Evolutionary conservation across 2,329 filamentous ascomycete species (phyloP).

Genomic region (Colletotrichum chlorophyti): DNA sequence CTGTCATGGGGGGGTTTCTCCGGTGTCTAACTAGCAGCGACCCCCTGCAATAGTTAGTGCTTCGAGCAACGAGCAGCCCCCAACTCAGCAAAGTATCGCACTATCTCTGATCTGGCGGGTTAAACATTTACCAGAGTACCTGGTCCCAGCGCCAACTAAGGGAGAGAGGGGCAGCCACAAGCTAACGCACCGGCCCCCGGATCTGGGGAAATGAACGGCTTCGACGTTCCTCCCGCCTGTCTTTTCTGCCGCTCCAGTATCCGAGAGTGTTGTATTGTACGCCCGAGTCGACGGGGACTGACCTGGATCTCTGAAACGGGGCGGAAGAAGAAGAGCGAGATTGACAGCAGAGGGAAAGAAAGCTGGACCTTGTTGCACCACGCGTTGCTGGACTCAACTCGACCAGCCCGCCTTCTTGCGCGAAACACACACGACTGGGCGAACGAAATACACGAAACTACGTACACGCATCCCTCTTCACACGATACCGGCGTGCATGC

Average conservation of each 20-base stretch:
- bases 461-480: background rate
- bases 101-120: background rate
- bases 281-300: background rate
- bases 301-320: no score
- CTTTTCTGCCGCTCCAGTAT: background rate
- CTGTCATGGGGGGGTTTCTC: background rate
- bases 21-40: no score
- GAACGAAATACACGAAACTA: background rate
- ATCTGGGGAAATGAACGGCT: conserved; percentile 8
- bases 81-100: background rate
- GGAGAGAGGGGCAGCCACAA: conserved; percentile 18
- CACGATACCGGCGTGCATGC: conserved; percentile 6
- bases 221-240: background rate
- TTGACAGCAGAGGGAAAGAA: background rate
- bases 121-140: conserved; percentile 26
- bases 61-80: background rate
- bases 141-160: background rate
- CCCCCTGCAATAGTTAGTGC: background rate
- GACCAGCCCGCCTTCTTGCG: no score
- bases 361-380: conserved; percentile 2
- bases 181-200: background rate
- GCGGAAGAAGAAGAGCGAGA: no score
- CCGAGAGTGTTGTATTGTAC: background rate
- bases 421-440: conserved; percentile 3
- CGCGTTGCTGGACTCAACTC: background rate